Percentiles rank a stretch among this genome's conserved stretches.
phyloP scores from a whole-genome alignment of 2,329 filamentous ascomycete genomes.

The Zymoseptoria pseudotritici region DNA sequence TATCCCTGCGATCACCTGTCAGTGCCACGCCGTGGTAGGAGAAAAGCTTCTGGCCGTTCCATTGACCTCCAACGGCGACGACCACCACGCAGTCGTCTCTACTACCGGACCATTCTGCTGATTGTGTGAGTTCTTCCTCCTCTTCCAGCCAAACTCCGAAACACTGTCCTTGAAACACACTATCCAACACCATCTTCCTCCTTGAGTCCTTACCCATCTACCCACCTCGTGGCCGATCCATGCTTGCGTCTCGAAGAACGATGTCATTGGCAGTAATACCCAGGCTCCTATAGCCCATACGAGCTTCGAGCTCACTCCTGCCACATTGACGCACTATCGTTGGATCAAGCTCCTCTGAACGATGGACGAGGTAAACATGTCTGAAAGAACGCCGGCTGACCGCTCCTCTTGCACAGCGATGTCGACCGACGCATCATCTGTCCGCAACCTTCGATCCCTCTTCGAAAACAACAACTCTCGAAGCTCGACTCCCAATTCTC shows the following conservation, averaged over 20 bases:
- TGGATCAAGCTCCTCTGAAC: not conserved
- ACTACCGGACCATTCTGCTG: not conserved
- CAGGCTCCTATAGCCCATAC: not conserved
- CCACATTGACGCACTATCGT: not conserved
- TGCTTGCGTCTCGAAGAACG: not conserved
- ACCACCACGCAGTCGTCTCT: not conserved
- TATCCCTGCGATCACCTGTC: not conserved
- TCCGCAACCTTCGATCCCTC: conserved; percentile 43
- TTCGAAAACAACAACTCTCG: conserved; percentile 39
- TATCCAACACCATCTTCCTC: not conserved
- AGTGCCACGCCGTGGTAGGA: not conserved
- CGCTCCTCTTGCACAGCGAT: not conserved
- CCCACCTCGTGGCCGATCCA: not conserved
- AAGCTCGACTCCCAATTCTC: conserved; percentile 7
- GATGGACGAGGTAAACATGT: not conserved
- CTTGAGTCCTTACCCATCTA: not conserved
- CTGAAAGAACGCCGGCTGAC: not conserved
- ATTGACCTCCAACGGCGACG: not conserved
- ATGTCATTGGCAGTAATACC: not conserved
- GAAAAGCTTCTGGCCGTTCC: not conserved
- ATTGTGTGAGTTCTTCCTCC: not conserved
- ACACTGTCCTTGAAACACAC: not conserved
- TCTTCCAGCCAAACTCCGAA: not conserved
- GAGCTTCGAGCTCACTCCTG: not conserved
- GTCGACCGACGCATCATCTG: conserved; percentile 26